Evolutionary conservation across 306 rosid genomes (phyloP).

Genomic region (Quercus gilva): DNA sequence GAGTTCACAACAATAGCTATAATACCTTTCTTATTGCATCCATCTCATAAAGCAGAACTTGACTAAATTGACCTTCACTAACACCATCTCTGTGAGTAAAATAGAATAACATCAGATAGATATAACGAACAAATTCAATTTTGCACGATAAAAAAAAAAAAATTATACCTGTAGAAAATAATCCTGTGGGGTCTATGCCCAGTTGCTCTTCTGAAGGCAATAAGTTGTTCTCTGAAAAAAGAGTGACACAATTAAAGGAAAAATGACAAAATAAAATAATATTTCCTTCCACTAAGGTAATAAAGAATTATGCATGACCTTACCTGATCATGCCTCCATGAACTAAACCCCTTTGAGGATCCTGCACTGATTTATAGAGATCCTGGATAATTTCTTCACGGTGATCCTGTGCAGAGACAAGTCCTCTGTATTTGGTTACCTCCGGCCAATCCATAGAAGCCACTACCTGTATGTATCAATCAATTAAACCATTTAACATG

Average conservation of each 20-base stretch:
- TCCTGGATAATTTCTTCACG: conserved; percentile 77
- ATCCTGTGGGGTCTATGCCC: conserved; percentile 44
- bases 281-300: not conserved
- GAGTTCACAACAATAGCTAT: not conserved
- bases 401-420: conserved; percentile 63
- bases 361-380: conserved; percentile 28
- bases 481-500: not conserved
- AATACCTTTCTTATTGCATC: conserved; percentile 80
- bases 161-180: conserved; percentile 73
- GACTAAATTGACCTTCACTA: conserved; percentile 79
- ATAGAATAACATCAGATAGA: not conserved
- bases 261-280: not conserved
- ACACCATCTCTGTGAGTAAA: conserved; percentile 75
- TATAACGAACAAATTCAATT: not conserved
- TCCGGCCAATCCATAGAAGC: conserved; percentile 96
- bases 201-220: conserved; percentile 40
- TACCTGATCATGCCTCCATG: conserved; percentile 75
- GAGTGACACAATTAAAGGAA: not conserved
- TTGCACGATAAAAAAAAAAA: not conserved
- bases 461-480: conserved; percentile 57
- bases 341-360: conserved; percentile 38
- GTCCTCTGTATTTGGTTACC: conserved; percentile 56
- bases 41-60: conserved; percentile 75
- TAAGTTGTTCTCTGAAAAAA: conserved; percentile 54
- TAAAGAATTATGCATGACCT: not conserved